These are phyloP conservation scores for Blastobotrys illinoisensis DNA, from an alignment of 1,139 yeast genomes.

Conservation along the genomic window DNA sequence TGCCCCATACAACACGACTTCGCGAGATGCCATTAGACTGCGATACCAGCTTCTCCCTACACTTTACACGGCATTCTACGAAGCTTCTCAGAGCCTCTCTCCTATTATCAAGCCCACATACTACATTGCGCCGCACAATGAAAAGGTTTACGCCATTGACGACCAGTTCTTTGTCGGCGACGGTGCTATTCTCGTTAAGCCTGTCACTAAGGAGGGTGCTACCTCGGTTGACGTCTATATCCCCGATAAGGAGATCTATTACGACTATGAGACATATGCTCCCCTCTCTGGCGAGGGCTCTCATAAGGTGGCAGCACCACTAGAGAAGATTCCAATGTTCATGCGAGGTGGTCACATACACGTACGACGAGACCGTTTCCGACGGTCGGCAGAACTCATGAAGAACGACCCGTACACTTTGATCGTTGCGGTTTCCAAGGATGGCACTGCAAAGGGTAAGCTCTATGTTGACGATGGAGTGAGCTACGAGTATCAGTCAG, in stretches of 20 bases:
- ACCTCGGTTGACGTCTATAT: slow-evolving; percentile 45
- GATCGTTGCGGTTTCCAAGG: slow-evolving; percentile 51
- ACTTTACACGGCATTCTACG: slow-evolving; percentile 74
- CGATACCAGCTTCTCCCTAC: slow-evolving; percentile 75
- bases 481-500: slow-evolving; percentile 48
- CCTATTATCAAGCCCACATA: slow-evolving; percentile 77
- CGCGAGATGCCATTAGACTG: slow-evolving; percentile 63
- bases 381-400: slow-evolving; percentile 80
- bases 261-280: slow-evolving; percentile 54
- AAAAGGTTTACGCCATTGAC: slow-evolving; percentile 54
- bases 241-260: slow-evolving; percentile 54
- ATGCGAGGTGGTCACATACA: slow-evolving; percentile 75
- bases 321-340: slow-evolving; percentile 65
- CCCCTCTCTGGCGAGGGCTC: slow-evolving; percentile 36
- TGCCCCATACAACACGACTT: slow-evolving; percentile 62
- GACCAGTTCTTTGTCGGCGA: slow-evolving; percentile 79
- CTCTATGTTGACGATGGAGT: slow-evolving; percentile 87
- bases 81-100: slow-evolving; percentile 52
- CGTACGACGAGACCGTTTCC: slow-evolving; percentile 61
- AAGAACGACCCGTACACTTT: slow-evolving; percentile 77
- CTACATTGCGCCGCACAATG: slow-evolving; percentile 54
- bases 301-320: slow-evolving; percentile 42
- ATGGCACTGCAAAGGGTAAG: slow-evolving; percentile 48
- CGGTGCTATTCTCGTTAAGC: slow-evolving; percentile 73
- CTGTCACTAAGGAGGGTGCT: slow-evolving; percentile 61